These are phyloP conservation scores for Achlya hypogyna DNA, from an alignment of 352 stramenopile species.

Conservation along the genomic window DNA sequence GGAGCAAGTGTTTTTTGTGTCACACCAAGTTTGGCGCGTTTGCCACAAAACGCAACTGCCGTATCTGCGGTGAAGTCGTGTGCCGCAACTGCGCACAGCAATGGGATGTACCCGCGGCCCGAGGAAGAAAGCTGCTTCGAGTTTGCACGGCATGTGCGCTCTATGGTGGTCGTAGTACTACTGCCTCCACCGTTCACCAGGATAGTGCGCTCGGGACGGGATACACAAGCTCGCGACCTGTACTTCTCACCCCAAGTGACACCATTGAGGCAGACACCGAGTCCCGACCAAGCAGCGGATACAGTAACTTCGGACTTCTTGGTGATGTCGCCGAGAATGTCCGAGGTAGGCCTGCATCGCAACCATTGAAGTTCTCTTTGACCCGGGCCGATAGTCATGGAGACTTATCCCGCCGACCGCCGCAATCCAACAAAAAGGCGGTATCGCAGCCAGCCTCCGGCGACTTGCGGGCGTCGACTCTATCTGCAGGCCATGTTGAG, in stretches of 20 bases:
- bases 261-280: background rate
- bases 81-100: constrained; percentile 50
- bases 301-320: background rate
- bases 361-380: too few relatives aligned
- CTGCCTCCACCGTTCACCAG: background rate
- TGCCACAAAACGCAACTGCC: constrained; percentile 51
- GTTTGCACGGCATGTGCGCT: constrained; percentile 46
- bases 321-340: background rate
- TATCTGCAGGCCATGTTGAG: too few relatives aligned
- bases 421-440: too few relatives aligned
- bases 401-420: too few relatives aligned
- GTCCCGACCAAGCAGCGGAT: background rate
- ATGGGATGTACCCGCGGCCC: constrained; percentile 42
- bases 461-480: too few relatives aligned
- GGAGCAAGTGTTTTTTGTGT: constrained; percentile 50
- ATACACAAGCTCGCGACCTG: background rate
- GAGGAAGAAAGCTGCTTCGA: constrained; percentile 41
- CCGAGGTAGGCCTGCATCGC: background rate
- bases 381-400: too few relatives aligned
- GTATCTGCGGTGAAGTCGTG: constrained; percentile 67
- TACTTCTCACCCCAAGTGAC: background rate
- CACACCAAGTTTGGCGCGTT: constrained; percentile 46
- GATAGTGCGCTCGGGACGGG: background rate
- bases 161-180: background rate
- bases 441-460: too few relatives aligned